phyloP scores from a whole-genome alignment of 305 asterid species.

The Fraxinus baroniana region DNA sequence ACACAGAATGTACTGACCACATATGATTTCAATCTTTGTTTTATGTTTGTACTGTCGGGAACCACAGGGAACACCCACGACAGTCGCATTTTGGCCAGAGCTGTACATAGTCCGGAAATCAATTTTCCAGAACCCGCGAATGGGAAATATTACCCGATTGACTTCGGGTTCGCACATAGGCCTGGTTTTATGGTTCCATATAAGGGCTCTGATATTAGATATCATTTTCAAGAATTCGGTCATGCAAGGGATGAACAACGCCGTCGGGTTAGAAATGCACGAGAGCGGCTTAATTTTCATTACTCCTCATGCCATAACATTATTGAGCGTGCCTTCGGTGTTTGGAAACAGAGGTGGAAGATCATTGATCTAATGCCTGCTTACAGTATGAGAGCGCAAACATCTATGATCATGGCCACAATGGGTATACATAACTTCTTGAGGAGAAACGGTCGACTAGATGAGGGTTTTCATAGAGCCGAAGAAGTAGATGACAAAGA shows the following conservation, averaged over 20 bases:
- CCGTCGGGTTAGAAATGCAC: no score
- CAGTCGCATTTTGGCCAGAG: neutral
- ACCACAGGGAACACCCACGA: neutral
- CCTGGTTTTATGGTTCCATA: neutral
- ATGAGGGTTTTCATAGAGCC: neutral
- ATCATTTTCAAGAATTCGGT: neutral
- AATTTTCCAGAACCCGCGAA: neutral
- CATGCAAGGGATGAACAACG: neutral
- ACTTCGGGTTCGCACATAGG: neutral
- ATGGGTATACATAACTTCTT: neutral
- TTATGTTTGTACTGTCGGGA: neutral
- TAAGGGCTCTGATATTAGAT: neutral
- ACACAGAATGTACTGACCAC: neutral
- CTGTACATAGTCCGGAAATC: neutral
- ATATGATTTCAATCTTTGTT: neutral
- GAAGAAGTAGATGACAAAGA: neutral
- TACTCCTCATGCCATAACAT: neutral
- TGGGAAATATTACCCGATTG: neutral
- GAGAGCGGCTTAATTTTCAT: no score
- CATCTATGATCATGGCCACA: neutral
- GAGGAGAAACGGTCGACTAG: neutral
- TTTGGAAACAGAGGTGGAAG: neutral
- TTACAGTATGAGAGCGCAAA: neutral
- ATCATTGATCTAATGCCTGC: neutral
- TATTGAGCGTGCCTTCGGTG: neutral